Conservation (phyloP, 352 stramenopile genomes). For the Globisporangium perplexum region DNA sequence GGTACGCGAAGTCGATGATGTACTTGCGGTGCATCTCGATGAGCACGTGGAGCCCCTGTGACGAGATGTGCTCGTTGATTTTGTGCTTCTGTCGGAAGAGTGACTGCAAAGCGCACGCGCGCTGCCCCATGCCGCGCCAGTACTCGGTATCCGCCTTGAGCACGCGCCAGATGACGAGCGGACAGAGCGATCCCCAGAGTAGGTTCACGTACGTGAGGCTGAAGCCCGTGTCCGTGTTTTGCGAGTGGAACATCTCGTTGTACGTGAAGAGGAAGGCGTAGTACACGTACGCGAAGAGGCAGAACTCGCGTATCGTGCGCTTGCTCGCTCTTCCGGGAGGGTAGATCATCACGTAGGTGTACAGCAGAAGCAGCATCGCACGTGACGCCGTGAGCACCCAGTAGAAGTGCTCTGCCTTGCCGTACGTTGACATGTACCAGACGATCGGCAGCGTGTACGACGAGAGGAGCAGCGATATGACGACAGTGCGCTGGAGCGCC, state of each 20-base stretch:
- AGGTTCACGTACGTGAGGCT: not conserved
- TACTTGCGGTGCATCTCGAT: slow-evolving; percentile 68
- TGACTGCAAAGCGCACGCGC: slow-evolving; percentile 26
- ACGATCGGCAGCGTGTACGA: slow-evolving; percentile 31
- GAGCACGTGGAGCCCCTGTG: slow-evolving; percentile 38
- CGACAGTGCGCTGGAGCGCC: slow-evolving; percentile 26
- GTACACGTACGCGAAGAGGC: slow-evolving; percentile 23
- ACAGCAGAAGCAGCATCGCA: slow-evolving; percentile 3
- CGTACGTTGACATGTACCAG: slow-evolving; percentile 9
- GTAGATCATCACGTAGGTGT: slow-evolving; percentile 23
- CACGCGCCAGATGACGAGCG: slow-evolving; percentile 42
- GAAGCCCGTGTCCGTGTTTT: slow-evolving; percentile 12
- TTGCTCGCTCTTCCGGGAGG: not conserved
- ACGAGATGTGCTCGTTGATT: slow-evolving; percentile 33
- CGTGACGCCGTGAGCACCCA: not conserved
- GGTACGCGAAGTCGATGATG: slow-evolving; percentile 62
- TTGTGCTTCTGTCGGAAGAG: slow-evolving; percentile 9
- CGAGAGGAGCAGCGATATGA: slow-evolving; percentile 24
- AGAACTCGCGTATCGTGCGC: slow-evolving; percentile 4
- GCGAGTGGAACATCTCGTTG: slow-evolving; percentile 3
- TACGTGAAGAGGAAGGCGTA: slow-evolving; percentile 20
- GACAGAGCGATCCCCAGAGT: slow-evolving; percentile 24
- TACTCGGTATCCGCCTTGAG: slow-evolving; percentile 48
- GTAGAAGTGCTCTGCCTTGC: not conserved
- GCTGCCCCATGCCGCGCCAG: slow-evolving; percentile 33